phyloP scores from a whole-genome alignment of 1,284 basidiomycete genomes.

The Cutaneotrichosporon mucoides region DNA sequence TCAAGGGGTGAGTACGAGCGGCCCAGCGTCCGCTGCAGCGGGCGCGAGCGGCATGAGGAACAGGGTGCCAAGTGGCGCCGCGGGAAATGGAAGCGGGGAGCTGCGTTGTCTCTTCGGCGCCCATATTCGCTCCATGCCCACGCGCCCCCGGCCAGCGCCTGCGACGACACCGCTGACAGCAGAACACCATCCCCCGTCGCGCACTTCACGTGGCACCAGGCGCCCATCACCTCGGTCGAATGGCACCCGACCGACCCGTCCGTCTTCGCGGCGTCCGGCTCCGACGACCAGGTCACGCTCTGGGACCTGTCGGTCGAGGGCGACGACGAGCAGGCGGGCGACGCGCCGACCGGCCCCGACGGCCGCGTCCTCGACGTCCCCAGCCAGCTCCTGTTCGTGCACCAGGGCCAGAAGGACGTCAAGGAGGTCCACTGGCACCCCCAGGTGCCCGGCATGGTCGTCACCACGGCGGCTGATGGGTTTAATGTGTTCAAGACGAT shows the following conservation, averaged over 20 bases:
- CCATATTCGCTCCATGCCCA: too few species aligned
- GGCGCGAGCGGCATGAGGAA: too few species aligned
- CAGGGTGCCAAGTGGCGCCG: too few species aligned
- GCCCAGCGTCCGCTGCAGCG: too few species aligned
- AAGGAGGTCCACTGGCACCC: conserved; percentile 99
- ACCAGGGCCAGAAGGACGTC: conserved; percentile 93
- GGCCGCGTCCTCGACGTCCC: conserved; percentile 62
- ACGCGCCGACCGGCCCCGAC: conserved; percentile 40
- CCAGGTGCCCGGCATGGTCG: conserved; percentile 83
- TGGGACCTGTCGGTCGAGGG: conserved; percentile 98
- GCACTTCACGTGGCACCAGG: conserved; percentile 85
- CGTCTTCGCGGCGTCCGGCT: conserved; percentile 86
- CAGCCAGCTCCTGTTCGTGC: conserved; percentile 89
- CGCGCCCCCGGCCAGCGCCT: too few species aligned
- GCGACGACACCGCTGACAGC: conserved; percentile 21
- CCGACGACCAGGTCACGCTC: conserved; percentile 91
- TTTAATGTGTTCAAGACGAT: conserved; percentile 98
- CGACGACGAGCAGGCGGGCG: conserved; percentile 69
- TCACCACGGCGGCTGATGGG: conserved; percentile 79
- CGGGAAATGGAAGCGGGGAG: too few species aligned
- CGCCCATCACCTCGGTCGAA: conserved; percentile 91
- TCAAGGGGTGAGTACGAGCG: conserved; percentile 63
- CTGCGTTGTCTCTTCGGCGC: too few species aligned
- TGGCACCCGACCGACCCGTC: conserved; percentile 98
- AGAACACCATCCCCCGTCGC: conserved; percentile 74